Percentiles rank a stretch among this genome's conserved stretches.
phyloP scores from a whole-genome alignment of 306 rosid genomes.

The Sindora glabra region DNA sequence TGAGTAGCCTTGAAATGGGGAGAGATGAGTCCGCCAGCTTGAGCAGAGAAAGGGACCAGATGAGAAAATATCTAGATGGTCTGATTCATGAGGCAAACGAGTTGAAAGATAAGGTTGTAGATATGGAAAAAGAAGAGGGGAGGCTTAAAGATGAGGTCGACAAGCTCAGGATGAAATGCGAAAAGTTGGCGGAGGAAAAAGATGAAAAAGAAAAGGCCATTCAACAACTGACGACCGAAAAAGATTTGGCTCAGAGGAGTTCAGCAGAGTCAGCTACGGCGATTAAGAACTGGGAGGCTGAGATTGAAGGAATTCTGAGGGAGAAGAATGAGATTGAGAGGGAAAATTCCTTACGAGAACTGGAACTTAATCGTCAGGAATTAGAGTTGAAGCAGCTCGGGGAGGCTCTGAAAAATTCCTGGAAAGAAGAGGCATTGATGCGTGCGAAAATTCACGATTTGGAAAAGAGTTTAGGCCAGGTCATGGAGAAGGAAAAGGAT shows the following conservation, averaged over 20 bases:
- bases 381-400: slow-evolving; percentile 26
- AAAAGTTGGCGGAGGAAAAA: slow-evolving; percentile 21
- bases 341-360: slow-evolving; percentile 11
- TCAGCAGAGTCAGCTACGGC: slow-evolving; percentile 15
- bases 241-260: slow-evolving; percentile 28
- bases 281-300: slow-evolving; percentile 28
- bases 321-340: slow-evolving; percentile 35
- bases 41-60: slow-evolving; percentile 38
- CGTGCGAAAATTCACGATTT: slow-evolving; percentile 12
- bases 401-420: slow-evolving; percentile 5
- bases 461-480: slow-evolving; percentile 26
- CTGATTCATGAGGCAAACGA: slow-evolving; percentile 16
- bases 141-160: slow-evolving; percentile 9
- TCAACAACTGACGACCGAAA: slow-evolving; percentile 22
- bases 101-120: slow-evolving; percentile 28
- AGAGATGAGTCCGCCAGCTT: slow-evolving; percentile 13
- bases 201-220: slow-evolving; percentile 20
- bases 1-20: slow-evolving; percentile 23
- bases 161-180: slow-evolving; percentile 16
- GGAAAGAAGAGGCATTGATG: slow-evolving; percentile 18
- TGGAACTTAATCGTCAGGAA: slow-evolving; percentile 20
- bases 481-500: slow-evolving; percentile 20
- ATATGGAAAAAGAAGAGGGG: slow-evolving; percentile 27
- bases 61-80: slow-evolving; percentile 11
- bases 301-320: slow-evolving; percentile 20